phyloP scores from a whole-genome alignment of 768 basidiomycete genomes.

The Terana coerulea region DNA sequence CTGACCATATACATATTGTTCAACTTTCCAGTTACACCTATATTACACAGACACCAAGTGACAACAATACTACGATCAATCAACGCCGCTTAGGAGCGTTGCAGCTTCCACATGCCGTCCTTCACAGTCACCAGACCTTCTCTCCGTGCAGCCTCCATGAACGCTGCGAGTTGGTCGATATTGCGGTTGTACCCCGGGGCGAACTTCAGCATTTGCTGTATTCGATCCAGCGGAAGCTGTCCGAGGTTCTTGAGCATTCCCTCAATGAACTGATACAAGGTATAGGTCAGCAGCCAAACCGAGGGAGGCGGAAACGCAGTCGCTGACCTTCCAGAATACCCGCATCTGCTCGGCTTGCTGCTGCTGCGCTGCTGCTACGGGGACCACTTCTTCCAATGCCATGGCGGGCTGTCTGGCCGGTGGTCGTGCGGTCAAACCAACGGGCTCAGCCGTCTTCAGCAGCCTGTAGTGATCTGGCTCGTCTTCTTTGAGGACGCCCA shows the following conservation, averaged over 20 bases:
- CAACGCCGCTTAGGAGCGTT: slow-evolving; percentile 18
- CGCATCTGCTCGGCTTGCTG: slow-evolving; percentile 84
- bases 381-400: slow-evolving; percentile 42
- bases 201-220: slow-evolving; percentile 84
- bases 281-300: not conserved
- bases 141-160: slow-evolving; percentile 77
- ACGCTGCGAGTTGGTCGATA: slow-evolving; percentile 69
- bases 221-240: slow-evolving; percentile 69
- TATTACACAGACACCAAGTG: not conserved
- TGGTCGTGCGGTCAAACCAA: slow-evolving; percentile 10
- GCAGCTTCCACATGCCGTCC: slow-evolving; percentile 69
- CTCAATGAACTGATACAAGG: slow-evolving; percentile 65
- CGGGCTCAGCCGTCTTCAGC: slow-evolving; percentile 58
- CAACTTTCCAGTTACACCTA: no score
- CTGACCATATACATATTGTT: no score
- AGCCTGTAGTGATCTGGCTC: slow-evolving; percentile 55
- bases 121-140: slow-evolving; percentile 71
- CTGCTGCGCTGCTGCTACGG: slow-evolving; percentile 58
- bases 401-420: slow-evolving; percentile 17
- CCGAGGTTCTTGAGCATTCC: slow-evolving; percentile 91
- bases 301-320: not conserved
- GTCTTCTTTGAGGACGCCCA: slow-evolving; percentile 75
- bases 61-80: not conserved
- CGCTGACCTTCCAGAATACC: slow-evolving; percentile 78
- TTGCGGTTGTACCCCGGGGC: slow-evolving; percentile 80